Percentiles rank a stretch among this genome's conserved stretches.
phyloP scores from a whole-genome alignment of 495 filamentous ascomycete species.

The Penicillium tannophilum region DNA sequence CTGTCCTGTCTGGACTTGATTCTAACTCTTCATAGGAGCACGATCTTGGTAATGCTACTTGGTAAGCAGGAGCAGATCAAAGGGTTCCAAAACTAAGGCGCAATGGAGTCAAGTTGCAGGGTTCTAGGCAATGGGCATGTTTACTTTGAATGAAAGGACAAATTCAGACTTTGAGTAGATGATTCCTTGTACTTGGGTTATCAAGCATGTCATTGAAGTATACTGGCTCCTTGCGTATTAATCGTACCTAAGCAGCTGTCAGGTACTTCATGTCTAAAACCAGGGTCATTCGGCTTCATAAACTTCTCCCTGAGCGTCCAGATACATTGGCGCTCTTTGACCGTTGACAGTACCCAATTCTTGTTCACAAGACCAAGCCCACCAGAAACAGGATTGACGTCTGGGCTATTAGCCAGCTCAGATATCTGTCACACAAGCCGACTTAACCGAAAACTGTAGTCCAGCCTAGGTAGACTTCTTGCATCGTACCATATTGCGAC shows the following conservation, averaged over 20 bases:
- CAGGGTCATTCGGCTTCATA: too few species aligned
- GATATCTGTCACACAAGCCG: too few species aligned
- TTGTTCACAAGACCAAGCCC: too few species aligned
- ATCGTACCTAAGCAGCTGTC: background rate
- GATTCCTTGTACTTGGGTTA: background rate
- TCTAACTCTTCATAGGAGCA: conserved; percentile 60
- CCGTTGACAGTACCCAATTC: too few species aligned
- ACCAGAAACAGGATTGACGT: too few species aligned
- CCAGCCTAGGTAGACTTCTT: background rate
- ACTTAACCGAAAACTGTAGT: background rate
- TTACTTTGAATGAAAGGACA: conserved; percentile 1
- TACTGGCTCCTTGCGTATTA: background rate
- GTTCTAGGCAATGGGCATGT: conserved; percentile 3
- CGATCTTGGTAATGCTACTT: conserved; percentile 70
- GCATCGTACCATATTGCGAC: too few species aligned
- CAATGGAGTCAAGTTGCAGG: conserved; percentile 30
- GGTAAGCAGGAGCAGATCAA: conserved; percentile 25
- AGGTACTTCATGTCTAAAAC: background rate
- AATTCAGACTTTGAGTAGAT: background rate
- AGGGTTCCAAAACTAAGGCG: conserved; percentile 19
- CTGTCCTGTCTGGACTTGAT: conserved; percentile 1
- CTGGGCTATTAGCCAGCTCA: too few species aligned
- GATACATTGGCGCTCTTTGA: too few species aligned
- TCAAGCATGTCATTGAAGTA: too few species aligned
- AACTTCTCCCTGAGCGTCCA: too few species aligned